These are phyloP conservation scores for Wickerhamomyces bovis DNA, from an alignment of 805 yeast genomes.

Conservation along the genomic window DNA sequence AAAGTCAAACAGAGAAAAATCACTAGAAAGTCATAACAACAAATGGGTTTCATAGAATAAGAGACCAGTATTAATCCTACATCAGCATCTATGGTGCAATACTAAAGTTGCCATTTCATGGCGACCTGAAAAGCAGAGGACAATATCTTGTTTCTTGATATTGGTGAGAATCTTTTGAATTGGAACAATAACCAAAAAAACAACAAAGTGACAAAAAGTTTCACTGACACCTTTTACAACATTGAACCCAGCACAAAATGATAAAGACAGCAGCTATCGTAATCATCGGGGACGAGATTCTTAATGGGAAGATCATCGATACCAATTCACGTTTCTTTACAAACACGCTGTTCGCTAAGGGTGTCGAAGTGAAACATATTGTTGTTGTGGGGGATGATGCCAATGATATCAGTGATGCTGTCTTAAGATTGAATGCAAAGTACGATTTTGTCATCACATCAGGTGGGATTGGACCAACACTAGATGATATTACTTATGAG, in stretches of 20 bases:
- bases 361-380: constrained; percentile 60
- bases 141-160: too few species aligned
- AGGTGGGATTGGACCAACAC: constrained; percentile 77
- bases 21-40: too few species aligned
- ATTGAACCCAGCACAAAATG: background rate
- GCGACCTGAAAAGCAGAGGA: too few species aligned
- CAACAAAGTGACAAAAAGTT: background rate
- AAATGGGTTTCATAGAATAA: too few species aligned
- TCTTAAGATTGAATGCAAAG: constrained; percentile 36
- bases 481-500: constrained; percentile 82
- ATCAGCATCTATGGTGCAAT: too few species aligned
- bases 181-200: background rate
- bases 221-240: too few species aligned
- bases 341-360: constrained; percentile 57
- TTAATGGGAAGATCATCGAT: constrained; percentile 79
- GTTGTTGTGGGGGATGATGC: constrained; percentile 75
- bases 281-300: constrained; percentile 79
- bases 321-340: constrained; percentile 74
- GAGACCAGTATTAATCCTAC: too few species aligned
- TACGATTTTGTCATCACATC: constrained; percentile 48
- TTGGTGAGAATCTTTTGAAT: too few species aligned
- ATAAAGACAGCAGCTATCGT: constrained; percentile 10
- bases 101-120: too few species aligned
- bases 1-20: too few species aligned
- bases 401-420: constrained; percentile 51